Evolutionary conservation across 1,284 basidiomycete species (phyloP).

Genomic region (Agroathelia rolfsii): DNA sequence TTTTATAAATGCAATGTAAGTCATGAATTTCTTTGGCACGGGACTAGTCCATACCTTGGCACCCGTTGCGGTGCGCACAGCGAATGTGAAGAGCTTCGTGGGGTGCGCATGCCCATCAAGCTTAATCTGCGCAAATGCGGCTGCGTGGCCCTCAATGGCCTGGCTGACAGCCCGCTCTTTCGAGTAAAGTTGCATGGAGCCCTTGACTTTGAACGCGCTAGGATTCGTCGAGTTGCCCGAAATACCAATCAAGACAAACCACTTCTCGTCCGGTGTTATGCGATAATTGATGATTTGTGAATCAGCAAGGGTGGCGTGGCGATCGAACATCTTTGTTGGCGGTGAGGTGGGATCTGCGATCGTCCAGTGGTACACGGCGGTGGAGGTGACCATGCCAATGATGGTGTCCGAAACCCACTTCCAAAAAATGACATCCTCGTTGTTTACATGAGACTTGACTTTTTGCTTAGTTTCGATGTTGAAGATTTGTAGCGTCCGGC

Average conservation of each 20-base stretch:
- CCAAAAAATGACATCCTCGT: slow-evolving; percentile 97
- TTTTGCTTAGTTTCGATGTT: slow-evolving; percentile 97
- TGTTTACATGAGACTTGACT: slow-evolving; percentile 92
- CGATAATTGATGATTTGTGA: slow-evolving; percentile 99
- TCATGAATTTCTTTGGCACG: too few species aligned
- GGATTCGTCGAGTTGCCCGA: slow-evolving; percentile 89
- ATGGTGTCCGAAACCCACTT: slow-evolving; percentile 92
- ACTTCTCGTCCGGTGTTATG: slow-evolving; percentile 86
- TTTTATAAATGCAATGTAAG: slow-evolving; percentile 12
- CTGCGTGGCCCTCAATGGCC: slow-evolving; percentile 98
- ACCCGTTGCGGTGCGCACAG: slow-evolving; percentile 90
- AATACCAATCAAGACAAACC: slow-evolving; percentile 96
- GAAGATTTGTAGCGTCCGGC: slow-evolving; percentile 93
- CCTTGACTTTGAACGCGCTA: slow-evolving; percentile 95
- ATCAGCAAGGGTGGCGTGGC: slow-evolving; percentile 88
- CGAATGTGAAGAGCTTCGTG: slow-evolving; percentile 94
- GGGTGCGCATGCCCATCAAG: slow-evolving; percentile 75
- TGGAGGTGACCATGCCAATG: slow-evolving; percentile 93
- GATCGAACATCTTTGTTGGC: slow-evolving; percentile 91
- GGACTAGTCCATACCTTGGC: slow-evolving; percentile 69
- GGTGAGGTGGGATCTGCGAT: slow-evolving; percentile 64
- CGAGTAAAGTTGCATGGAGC: slow-evolving; percentile 92
- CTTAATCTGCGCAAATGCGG: slow-evolving; percentile 90
- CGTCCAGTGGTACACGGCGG: slow-evolving; percentile 92
- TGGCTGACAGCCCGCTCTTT: slow-evolving; percentile 91